Conservation (phyloP, 2,329 filamentous ascomycete species). For the Lachnellula cervina region DNA sequence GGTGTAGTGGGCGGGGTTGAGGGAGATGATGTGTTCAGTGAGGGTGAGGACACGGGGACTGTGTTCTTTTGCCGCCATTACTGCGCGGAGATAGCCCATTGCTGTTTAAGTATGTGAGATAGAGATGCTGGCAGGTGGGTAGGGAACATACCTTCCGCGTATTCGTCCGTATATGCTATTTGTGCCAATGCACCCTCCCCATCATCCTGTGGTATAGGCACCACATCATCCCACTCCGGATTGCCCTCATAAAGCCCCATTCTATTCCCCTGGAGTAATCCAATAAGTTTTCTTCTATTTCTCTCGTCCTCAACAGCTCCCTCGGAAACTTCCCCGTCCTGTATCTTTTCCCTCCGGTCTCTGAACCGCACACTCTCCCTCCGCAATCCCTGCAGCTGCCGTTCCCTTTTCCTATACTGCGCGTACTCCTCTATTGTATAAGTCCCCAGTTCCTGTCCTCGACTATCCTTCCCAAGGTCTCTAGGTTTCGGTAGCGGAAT, state of each 20-base stretch:
- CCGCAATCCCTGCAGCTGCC: constrained; percentile 16
- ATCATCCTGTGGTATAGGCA: constrained; percentile 79
- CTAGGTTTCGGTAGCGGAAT: constrained; percentile 22
- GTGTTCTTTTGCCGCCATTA: constrained; percentile 86
- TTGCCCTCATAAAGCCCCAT: constrained; percentile 40
- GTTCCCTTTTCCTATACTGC: constrained; percentile 17
- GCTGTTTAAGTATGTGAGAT: constrained; percentile 41
- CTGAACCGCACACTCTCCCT: constrained; percentile 21
- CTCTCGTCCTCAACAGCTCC: constrained; percentile 26
- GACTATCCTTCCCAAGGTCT: constrained; percentile 21
- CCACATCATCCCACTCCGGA: constrained; percentile 77
- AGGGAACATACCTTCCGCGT: constrained; percentile 62
- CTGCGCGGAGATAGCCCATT: constrained; percentile 85
- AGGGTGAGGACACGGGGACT: constrained; percentile 72
- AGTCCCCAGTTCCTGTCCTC: constrained; percentile 19
- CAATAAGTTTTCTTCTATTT: constrained; percentile 25
- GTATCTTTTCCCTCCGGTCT: constrained; percentile 6
- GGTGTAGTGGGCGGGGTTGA: constrained; percentile 97
- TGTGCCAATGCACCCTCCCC: constrained; percentile 80
- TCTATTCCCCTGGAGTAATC: constrained; percentile 22
- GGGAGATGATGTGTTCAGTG: constrained; percentile 81
- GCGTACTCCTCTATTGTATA: constrained; percentile 22
- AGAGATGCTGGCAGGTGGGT: neutral
- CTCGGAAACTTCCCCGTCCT: neutral
- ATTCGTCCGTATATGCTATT: constrained; percentile 87